Evolutionary conservation across 345 rosid species (phyloP).

Genomic region (Gossypioides kirkii): DNA sequence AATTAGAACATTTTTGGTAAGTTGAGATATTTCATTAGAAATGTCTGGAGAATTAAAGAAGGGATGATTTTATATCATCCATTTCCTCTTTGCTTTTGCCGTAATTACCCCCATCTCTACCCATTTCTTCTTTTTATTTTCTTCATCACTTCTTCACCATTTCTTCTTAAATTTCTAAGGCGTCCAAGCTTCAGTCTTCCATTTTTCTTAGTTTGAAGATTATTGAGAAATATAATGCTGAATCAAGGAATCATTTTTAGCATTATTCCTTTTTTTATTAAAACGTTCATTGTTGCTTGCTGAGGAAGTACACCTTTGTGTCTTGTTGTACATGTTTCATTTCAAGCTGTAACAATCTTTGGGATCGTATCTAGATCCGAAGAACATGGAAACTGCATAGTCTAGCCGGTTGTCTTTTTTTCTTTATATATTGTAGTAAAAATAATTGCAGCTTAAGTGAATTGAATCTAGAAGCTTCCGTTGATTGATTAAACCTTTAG

Average conservation of each 20-base stretch:
- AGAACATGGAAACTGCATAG: not conserved
- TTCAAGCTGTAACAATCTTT: constrained; percentile 4
- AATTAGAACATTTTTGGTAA: too few species aligned
- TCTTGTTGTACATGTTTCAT: not conserved
- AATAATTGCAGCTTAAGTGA: not conserved
- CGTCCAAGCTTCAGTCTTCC: too few species aligned
- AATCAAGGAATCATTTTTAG: constrained; percentile 7
- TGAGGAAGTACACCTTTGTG: not conserved
- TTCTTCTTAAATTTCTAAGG: too few species aligned
- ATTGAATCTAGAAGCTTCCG: not conserved
- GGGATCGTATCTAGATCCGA: not conserved
- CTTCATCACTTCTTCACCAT: too few species aligned
- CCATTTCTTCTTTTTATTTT: too few species aligned
- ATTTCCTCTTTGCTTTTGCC: too few species aligned
- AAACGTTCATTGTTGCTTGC: not conserved
- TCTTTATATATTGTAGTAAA: not conserved
- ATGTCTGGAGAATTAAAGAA: too few species aligned
- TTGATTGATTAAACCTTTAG: constrained; percentile 3
- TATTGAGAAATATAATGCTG: not conserved
- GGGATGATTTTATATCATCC: too few species aligned
- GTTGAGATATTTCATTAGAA: too few species aligned
- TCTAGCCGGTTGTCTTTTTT: not conserved
- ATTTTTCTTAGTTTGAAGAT: not conserved
- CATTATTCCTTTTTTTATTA: not conserved
- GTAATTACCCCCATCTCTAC: too few species aligned